Base-by-base conservation (phyloP, 192 early-diverging fungal species). In the Radiomyces spectabilis region DNA sequence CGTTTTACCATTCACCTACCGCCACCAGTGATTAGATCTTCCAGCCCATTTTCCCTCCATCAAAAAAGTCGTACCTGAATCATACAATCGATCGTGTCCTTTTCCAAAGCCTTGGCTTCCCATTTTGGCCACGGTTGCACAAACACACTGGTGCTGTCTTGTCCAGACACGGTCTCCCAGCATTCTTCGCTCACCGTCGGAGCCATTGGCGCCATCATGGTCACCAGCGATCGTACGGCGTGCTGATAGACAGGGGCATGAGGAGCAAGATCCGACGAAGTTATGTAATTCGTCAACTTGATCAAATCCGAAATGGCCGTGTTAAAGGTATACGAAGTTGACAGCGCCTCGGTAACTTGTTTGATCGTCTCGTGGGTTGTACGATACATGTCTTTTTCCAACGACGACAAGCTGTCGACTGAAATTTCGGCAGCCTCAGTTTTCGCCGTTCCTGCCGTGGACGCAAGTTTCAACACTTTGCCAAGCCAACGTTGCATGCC, bases 401-500 rank as follows among this genome's bases (percentile, higher is more conserved):
- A 69, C 5, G 52, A 52, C 19, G 46, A 71, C 75, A 83, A 75
- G 0, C 18, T 43, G 9, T 61, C 38, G 3, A 68, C 38, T 6
- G 42, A 18, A 10, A 32, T 21, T 2, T 32, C 10, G 1, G 16
- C 18, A 18, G 22, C 19, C 9, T 34, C 26, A 10, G 12, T 5
- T 5, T 27, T 10, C 13, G 5, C 24, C 4, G 2, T 10, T 41
- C 9, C 19, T 3, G 10, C 24, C 16, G 12, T 41, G 7, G 37
- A 73, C 64, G 25, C 51, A 5, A 67, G 49, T 18, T 61, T 67
- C 9, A 59, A 22, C 10, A 91, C 71, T 19, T 83, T 77, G 33
- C 66, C 48, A 24, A 93, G 66, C 82, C 88, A 95, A 31, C 92
- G 77, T 69, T 90, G 82, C 89, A 98, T 95, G 5, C 95, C 95